Evolutionary conservation across 768 basidiomycete genomes (phyloP).

Genomic region (Austroboletus eburneus): DNA sequence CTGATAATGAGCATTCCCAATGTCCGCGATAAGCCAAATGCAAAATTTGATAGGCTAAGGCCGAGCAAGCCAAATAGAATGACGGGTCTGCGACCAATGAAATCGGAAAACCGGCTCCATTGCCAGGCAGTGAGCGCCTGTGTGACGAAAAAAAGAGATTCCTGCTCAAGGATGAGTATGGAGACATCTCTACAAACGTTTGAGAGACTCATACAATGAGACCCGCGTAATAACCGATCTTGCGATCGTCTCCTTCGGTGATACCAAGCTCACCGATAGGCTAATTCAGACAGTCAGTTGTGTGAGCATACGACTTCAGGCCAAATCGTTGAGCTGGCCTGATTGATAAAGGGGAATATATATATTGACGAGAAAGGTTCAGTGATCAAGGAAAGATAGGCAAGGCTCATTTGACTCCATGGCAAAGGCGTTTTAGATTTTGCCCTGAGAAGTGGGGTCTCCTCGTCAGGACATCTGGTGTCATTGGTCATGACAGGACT

Average conservation of each 20-base stretch:
- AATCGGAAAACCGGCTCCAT: slow-evolving; percentile 62
- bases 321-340: slow-evolving; percentile 31
- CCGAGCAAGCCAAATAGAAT: slow-evolving; percentile 54
- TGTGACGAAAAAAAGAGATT: slow-evolving; percentile 58
- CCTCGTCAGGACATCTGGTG: slow-evolving; percentile 42
- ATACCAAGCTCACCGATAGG: slow-evolving; percentile 60
- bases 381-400: slow-evolving; percentile 46
- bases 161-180: slow-evolving; percentile 31
- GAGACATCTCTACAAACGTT: neutral
- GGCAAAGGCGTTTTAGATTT: slow-evolving; percentile 43
- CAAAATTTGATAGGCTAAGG: slow-evolving; percentile 47
- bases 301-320: neutral
- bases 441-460: slow-evolving; percentile 40
- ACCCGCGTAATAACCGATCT: slow-evolving; percentile 68
- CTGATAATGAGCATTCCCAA: slow-evolving; percentile 53
- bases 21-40: slow-evolving; percentile 59
- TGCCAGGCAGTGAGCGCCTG: slow-evolving; percentile 57
- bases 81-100: slow-evolving; percentile 57
- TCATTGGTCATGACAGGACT: slow-evolving; percentile 34
- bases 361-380: slow-evolving; percentile 54
- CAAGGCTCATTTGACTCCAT: slow-evolving; percentile 44
- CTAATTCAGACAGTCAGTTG: too few relatives aligned
- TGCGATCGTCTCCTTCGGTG: slow-evolving; percentile 57
- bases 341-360: slow-evolving; percentile 62
- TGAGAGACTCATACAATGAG: slow-evolving; percentile 45